Conservation (phyloP, 2,329 filamentous ascomycete genomes). For the Aureobasidium vineae region DNA sequence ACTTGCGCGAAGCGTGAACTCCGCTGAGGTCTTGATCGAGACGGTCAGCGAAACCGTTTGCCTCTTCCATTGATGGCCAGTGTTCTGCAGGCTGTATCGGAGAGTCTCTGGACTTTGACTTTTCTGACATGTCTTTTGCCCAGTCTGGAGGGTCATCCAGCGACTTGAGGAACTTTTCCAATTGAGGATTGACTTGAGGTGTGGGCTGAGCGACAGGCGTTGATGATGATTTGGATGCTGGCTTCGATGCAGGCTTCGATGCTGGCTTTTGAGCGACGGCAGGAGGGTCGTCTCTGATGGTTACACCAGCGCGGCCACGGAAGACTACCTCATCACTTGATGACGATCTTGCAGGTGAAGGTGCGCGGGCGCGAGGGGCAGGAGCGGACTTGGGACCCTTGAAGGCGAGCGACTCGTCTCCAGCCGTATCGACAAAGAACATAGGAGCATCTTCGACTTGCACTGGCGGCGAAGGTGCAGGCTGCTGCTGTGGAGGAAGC, state of each 20-base stretch:
- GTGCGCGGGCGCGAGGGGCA: slow-evolving; percentile 41
- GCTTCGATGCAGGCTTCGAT: slow-evolving; percentile 9
- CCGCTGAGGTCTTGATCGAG: slow-evolving; percentile 22
- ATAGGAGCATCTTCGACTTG: slow-evolving; percentile 12
- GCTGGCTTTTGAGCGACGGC: neutral
- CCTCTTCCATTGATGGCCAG: slow-evolving; percentile 19
- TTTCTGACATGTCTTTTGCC: slow-evolving; percentile 3
- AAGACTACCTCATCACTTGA: slow-evolving; percentile 76
- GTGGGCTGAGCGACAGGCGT: slow-evolving; percentile 7
- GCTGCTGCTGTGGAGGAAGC: slow-evolving; percentile 1
- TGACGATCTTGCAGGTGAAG: slow-evolving; percentile 49
- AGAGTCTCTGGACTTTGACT: neutral
- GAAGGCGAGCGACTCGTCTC: slow-evolving; percentile 34
- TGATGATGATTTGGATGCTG: neutral
- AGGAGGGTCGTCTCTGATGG: slow-evolving; percentile 34
- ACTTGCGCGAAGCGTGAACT: slow-evolving; percentile 22
- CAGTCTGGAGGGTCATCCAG: slow-evolving; percentile 17
- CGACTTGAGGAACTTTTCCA: slow-evolving; percentile 18
- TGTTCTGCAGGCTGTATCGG: neutral
- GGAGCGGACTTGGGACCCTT: slow-evolving; percentile 18
- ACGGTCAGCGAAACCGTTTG: slow-evolving; percentile 16
- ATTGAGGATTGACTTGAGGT: neutral
- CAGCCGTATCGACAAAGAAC: slow-evolving; percentile 39
- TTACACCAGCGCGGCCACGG: slow-evolving; percentile 50
- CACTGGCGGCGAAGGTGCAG: slow-evolving; percentile 23